Base-by-base conservation (phyloP, 148 eudicot genomes). In the Persicaria maculosa region DNA sequence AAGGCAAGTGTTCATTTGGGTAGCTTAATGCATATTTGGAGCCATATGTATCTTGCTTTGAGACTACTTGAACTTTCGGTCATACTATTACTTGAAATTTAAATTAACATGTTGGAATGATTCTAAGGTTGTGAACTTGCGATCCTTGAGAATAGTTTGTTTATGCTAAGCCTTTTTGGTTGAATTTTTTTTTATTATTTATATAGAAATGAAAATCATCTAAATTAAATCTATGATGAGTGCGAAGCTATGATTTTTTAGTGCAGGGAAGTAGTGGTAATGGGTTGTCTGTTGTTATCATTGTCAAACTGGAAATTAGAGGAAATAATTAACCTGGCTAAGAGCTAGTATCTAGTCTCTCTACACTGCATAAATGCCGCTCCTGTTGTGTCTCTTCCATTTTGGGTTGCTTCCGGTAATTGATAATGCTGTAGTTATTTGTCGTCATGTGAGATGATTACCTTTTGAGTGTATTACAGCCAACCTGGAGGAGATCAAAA, bases 401-500 rank as follows among this genome's bases (percentile, higher is more conserved):
- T 10, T 7, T n/a, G 67, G 67, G 15, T 22, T 59, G 43, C 67
- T 59, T 59, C 15, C 20, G 15, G 20, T 22, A 59, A 59, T 9
- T 50, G n/a, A 11, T 9, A 31, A 47, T 44, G 46, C 16, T 65
- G 62, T 22, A 44, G 11, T 36, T 59, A 14, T 57, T 72, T 74
- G 9, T n/a, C 46, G 20, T 71, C 8, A 5, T 4, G 25, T 40
- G 59, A 22, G 46, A 45, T 19, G 14, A 5, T 43, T 46, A 20
- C 40, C 40, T 77, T 58, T 57, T 74, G 72, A 47, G 52, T 54
- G 57, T 75, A 4, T 74, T 76, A 55, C 73, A 85, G 93, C 64
- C 74, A 73, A 77, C 72, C 19, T 74, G 64, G 91, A 85, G 54
- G 80, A 80, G 68, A 57, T 83, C 50, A 75, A 77, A 74, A 91